Conservation (phyloP, 352 stramenopile species). For the Peronospora farinosa region DNA sequence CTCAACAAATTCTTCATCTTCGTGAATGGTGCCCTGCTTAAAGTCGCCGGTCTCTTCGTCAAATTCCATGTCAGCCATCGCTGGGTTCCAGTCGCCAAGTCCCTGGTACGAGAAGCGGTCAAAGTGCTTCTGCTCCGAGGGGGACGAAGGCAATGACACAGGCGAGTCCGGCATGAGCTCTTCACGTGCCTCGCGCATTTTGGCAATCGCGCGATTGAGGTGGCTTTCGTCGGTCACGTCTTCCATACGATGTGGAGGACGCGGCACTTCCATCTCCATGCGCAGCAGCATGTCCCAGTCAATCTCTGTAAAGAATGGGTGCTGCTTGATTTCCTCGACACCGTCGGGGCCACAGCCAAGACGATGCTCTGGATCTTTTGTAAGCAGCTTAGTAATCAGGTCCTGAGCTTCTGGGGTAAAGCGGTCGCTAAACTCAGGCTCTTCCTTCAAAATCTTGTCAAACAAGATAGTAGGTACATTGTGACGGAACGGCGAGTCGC, state of each 20-base stretch:
- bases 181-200: constrained; percentile 62
- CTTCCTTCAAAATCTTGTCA: constrained; percentile 74
- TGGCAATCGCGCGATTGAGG: constrained; percentile 52
- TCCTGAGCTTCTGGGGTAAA: constrained; percentile 64
- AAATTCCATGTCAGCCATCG: constrained; percentile 60
- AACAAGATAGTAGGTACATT: constrained; percentile 61
- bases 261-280: constrained; percentile 57
- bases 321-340: constrained; percentile 64
- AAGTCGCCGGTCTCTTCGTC: constrained; percentile 56
- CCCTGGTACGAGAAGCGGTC: constrained; percentile 70
- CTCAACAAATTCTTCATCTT: constrained; percentile 54
- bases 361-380: constrained; percentile 46
- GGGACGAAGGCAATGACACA: constrained; percentile 55
- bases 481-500: constrained; percentile 67
- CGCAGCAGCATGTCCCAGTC: constrained; percentile 56
- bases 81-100: constrained; percentile 50
- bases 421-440: constrained; percentile 59
- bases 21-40: constrained; percentile 44
- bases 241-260: constrained; percentile 63
- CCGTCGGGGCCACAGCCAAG: constrained; percentile 53
- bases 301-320: constrained; percentile 66
- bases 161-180: constrained; percentile 69
- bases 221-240: constrained; percentile 68
- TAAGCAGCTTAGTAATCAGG: constrained; percentile 52
- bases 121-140: constrained; percentile 64